These are phyloP conservation scores for Tilletia indica DNA, from an alignment of 1,284 basidiomycete species.

Conservation along the genomic window DNA sequence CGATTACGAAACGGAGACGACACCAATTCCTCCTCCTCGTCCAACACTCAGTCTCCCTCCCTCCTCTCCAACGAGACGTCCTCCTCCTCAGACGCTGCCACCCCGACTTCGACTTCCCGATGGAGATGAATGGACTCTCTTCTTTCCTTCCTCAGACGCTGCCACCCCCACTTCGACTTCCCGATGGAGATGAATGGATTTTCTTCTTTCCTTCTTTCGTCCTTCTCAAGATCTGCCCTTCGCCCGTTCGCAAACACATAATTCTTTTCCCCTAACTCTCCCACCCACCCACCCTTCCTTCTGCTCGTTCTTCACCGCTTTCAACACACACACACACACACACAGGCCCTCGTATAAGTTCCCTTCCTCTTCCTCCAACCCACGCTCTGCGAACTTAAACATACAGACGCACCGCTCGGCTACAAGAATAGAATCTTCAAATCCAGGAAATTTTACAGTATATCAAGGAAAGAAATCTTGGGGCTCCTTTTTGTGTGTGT, in stretches of 20 bases:
- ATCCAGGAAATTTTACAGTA: background rate
- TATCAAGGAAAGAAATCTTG: background rate
- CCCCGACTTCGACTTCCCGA: background rate
- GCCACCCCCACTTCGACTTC: background rate
- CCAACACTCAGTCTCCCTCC: background rate
- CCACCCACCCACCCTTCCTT: background rate
- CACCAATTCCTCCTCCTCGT: background rate
- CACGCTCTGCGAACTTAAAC: background rate
- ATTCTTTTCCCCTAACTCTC: background rate
- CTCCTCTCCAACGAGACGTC: background rate
- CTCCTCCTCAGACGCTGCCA: background rate
- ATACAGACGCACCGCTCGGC: background rate
- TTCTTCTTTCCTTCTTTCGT: too few species aligned
- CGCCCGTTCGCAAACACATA: background rate
- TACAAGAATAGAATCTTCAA: background rate
- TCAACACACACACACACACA: constrained; percentile 1
- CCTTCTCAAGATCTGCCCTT: background rate
- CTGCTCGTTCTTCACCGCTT: background rate
- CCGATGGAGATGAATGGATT: background rate
- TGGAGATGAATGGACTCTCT: background rate
- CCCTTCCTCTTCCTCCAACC: background rate
- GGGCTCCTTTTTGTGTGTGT: too few species aligned
- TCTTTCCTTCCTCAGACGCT: background rate
- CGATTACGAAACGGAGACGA: background rate
- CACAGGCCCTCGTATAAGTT: background rate